Base-by-base conservation (phyloP, 176 grass and related monocot species). In the Tillandsia leiboldiana region DNA sequence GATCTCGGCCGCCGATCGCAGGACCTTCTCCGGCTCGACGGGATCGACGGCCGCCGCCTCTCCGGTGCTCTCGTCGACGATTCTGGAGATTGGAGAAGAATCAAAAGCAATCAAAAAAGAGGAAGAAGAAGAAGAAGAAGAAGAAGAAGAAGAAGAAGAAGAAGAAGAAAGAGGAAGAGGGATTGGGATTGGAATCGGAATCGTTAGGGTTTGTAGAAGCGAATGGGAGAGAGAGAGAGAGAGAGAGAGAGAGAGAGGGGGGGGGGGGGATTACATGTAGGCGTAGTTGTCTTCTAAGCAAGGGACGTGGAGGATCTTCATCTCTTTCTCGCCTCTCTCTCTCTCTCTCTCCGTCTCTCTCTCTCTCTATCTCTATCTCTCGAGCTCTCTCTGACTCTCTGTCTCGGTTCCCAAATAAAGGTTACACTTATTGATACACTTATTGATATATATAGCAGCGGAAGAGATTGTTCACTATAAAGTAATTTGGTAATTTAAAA, bases 201-300 rank as follows among this genome's bases (percentile, higher is more conserved):
- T 61, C 15, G 15, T 61, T 61, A 61, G 56, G 56, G 56, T 61
- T 61, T 61, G 22, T 8, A 20, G 17, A 22, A 17, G 15, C 56
- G 56, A 59, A 59, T 8, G 14, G 20, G 20, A 9, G 20, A 70
- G 15, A 61, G 15, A 22, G 33, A 49, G 50, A n/a, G 6, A 23
- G 22, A 33, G 53, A 58, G 28, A 29, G 23, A 58, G 50, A 20
- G 1, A 18, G 53, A 49, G 28, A 17, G 23, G 54, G 50, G 18
- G 1, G 2, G 2, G 17, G n/a, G 66, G 24, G 73, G 67, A 50
- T 77, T 80, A 97, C 89, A 92, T 61, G 84, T 97, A 97, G 62
- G 94, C 89, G 73, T 92, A 97, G 77, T 92, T 92, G 63, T 97
- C 94, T 72, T 97, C 74, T 74, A 90, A 73, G 86, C 89, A 92